Conservation (phyloP, 257 asterid species). For the Capsicum baccatum region DNA sequence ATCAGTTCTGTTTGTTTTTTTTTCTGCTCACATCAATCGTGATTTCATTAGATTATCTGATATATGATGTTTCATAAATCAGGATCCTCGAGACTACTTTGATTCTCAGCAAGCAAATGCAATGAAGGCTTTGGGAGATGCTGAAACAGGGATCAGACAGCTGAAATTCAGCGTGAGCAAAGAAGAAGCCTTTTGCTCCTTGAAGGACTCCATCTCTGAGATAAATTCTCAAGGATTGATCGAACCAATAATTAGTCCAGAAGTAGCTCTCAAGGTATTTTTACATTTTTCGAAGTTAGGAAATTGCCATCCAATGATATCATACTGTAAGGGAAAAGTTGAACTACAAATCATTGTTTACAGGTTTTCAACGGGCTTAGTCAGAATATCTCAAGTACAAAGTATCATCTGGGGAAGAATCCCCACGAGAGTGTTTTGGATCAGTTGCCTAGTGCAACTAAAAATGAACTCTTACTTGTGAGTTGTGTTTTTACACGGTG, state of each 20-base stretch:
- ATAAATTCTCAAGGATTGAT: constrained; percentile 61
- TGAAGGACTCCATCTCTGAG: constrained; percentile 56
- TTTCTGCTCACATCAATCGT: background rate
- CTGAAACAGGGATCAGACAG: constrained; percentile 56
- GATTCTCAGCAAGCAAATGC: constrained; percentile 94
- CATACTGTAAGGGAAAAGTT: background rate
- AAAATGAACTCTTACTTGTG: constrained; percentile 78
- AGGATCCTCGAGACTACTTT: constrained; percentile 99
- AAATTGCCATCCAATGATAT: background rate
- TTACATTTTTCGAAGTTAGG: constrained; percentile 4
- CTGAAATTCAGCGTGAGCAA: constrained; percentile 62
- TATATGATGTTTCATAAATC: constrained; percentile 39
- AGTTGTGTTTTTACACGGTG: constrained; percentile 40
- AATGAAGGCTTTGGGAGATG: constrained; percentile 70
- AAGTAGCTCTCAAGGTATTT: constrained; percentile 82
- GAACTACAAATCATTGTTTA: constrained; percentile 27
- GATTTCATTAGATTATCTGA: constrained; percentile 33
- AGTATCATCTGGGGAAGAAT: constrained; percentile 80
- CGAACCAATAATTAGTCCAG: constrained; percentile 69
- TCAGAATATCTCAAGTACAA: constrained; percentile 85
- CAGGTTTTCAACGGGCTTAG: constrained; percentile 81
- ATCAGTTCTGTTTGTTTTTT: background rate
- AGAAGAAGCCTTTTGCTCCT: constrained; percentile 63
- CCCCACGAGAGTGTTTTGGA: constrained; percentile 81
- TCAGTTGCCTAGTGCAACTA: constrained; percentile 70